phyloP scores from a whole-genome alignment of 148 eudicot genomes.

The Limonium bicolor region DNA sequence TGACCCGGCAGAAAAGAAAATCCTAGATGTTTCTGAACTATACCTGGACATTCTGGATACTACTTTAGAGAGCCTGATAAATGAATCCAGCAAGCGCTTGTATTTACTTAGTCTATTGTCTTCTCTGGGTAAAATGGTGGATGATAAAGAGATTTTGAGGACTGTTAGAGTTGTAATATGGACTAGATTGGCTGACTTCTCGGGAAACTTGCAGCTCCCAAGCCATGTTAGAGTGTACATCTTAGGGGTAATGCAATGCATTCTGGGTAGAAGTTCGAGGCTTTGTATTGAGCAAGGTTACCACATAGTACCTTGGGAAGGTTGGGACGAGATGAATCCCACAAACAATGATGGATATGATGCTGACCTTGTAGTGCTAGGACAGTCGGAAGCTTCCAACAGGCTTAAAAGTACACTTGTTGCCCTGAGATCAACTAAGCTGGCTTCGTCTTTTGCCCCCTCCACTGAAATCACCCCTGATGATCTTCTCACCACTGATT shows the following conservation, averaged over 20 bases:
- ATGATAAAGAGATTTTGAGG: slow-evolving; percentile 38
- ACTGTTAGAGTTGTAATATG: slow-evolving; percentile 65
- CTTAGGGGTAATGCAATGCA: slow-evolving; percentile 74
- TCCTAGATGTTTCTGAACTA: slow-evolving; percentile 41
- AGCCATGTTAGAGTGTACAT: slow-evolving; percentile 59
- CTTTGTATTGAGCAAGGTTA: slow-evolving; percentile 23
- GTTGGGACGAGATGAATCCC: slow-evolving; percentile 41
- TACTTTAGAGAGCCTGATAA: slow-evolving; percentile 37
- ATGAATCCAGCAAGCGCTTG: slow-evolving; percentile 30
- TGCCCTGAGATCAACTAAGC: slow-evolving; percentile 71
- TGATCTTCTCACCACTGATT: slow-evolving; percentile 50
- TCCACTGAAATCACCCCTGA: slow-evolving; percentile 43
- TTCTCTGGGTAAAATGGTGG: slow-evolving; percentile 51
- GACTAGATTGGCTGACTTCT: slow-evolving; percentile 66
- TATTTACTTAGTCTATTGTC: slow-evolving; percentile 40
- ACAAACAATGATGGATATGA: slow-evolving; percentile 13
- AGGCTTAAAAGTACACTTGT: slow-evolving; percentile 58
- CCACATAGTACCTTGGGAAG: slow-evolving; percentile 68
- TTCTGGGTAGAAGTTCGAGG: slow-evolving; percentile 30
- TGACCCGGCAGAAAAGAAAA: slow-evolving; percentile 11
- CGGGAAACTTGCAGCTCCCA: slow-evolving; percentile 66
- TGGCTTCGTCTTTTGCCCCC: slow-evolving; percentile 48
- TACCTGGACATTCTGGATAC: slow-evolving; percentile 51
- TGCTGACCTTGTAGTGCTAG: slow-evolving; percentile 12
- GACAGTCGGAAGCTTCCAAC: slow-evolving; percentile 36